Conservation (phyloP, 179 eudicot genomes). For the Heliamphora pulchella region DNA sequence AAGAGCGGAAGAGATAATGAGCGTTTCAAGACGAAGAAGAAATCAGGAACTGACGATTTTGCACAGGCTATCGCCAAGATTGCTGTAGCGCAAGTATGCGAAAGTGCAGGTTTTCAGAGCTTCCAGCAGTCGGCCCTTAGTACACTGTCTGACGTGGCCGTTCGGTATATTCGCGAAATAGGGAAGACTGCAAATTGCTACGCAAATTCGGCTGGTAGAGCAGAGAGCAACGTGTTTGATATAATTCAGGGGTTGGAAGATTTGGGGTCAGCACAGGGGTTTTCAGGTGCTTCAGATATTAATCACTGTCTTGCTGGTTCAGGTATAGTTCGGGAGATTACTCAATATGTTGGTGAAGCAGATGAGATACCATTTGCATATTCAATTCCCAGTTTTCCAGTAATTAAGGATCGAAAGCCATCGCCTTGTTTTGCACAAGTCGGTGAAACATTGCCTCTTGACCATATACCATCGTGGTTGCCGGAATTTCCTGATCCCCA, state of each 20-base stretch:
- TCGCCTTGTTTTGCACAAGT: slow-evolving; percentile 35
- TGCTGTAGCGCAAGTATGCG: slow-evolving; percentile 61
- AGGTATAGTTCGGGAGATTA: slow-evolving; percentile 45
- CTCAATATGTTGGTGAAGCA: slow-evolving; percentile 33
- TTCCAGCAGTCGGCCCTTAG: slow-evolving; percentile 55
- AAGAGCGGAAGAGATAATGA: slow-evolving; percentile 29
- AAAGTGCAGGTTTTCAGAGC: slow-evolving; percentile 55
- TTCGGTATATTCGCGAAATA: slow-evolving; percentile 41
- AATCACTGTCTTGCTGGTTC: slow-evolving; percentile 38
- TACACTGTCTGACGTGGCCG: slow-evolving; percentile 43
- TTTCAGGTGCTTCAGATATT: slow-evolving; percentile 54
- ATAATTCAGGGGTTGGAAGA: slow-evolving; percentile 65
- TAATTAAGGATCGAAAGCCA: slow-evolving; percentile 29
- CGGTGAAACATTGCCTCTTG: slow-evolving; percentile 39
- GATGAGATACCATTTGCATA: slow-evolving; percentile 57
- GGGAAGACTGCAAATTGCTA: slow-evolving; percentile 40
- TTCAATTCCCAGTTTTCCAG: slow-evolving; percentile 47
- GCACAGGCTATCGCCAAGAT: slow-evolving; percentile 33
- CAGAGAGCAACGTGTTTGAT: slow-evolving; percentile 58
- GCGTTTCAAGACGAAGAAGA: slow-evolving; percentile 8
- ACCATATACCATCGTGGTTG: slow-evolving; percentile 44
- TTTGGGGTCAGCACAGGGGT: slow-evolving; percentile 51
- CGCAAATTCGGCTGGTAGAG: slow-evolving; percentile 52
- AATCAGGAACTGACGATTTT: slow-evolving; percentile 33
- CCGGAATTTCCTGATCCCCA: slow-evolving; percentile 15